Evolutionary conservation across 345 rosid genomes (phyloP), one percentile per base, ranked within the genome.

Genomic region (Balakata baccata): DNA sequence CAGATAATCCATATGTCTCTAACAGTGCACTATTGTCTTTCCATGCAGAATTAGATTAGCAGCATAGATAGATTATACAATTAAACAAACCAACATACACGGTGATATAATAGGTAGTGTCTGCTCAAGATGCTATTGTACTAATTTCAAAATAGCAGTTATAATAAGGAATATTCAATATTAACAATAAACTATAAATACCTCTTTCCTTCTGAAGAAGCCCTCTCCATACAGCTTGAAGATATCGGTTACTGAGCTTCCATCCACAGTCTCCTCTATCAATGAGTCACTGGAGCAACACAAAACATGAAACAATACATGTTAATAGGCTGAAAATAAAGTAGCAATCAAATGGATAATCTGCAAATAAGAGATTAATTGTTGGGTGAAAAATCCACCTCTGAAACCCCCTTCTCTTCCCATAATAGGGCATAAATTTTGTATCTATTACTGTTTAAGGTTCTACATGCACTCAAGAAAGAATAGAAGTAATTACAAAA

Each of bases 141-240:
- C 11, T 73, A 1, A 45, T 39, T 20, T 43, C 25, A 16, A 67
- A 49, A 7, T 47, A 67, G 20, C 58, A 29, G 41, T 57, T 34
- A 43, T 18, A 34, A 60, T 8, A 49, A 41, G 22, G 62, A 3
- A 54, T n/a, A 16, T 60, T 39, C 63, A 45, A 43, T 51, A 13
- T 4, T 7, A 49, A 46, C 39, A 66, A 46, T 34, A 29, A 3
- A 58, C 20, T 70, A 25, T 41, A 45, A 45, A 8, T 78, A 89
- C 98, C 98, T 95, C 99, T 75, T 87, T 92, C n/a, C 84, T 84
- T 81, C 99, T 87, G 82, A 95, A 92, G 84, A 85, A 90, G 47
- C 77, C 84, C 70, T 94, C 99, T 69, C 99, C 98, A 64, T 88
- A 85, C 23, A 81, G 86, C 78, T 85, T 84, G 81, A 94, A 94